Evolutionary conservation across 208 protist species (phyloP), one percentile per base, ranked within the genome.

Genomic region (Leishmania guyanensis): DNA sequence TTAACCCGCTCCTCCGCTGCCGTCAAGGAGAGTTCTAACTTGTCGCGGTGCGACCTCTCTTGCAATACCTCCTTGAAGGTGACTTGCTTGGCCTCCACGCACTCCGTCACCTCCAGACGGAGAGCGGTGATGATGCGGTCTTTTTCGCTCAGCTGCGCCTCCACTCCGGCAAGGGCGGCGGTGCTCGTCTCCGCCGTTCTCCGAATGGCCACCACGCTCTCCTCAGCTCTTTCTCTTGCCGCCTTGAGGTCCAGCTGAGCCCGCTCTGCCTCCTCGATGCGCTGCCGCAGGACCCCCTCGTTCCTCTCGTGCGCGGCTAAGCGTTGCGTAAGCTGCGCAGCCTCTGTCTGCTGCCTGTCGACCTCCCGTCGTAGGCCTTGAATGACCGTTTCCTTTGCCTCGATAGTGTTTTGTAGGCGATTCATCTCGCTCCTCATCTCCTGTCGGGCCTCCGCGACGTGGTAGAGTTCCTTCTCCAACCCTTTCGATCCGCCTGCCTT

Each of bases 401-500:
- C 70, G 0, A 83, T 26, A 9, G 77, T 29, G 50, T 60, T 78
- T 65, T 82, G 78, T 54, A 85, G 53, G 36, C 68, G 56, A 9
- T 46, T 74, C 22, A 88, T 51, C 77, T 91, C 85, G 39, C 83
- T 68, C 29, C 75, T 80, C 77, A 89, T 65, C 46, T 88, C 81
- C 20, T 83, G 85, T 33, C 83, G 75, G 53, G 72, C 82, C 56
- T 90, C 88, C 50, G 79, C 81, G 20, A 84, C 72, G 71, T 82
- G 76, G 64, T 90, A 77, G 33, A 91, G 74, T 75, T 93, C 87
- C 58, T 78, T 84, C 46, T 81, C 80, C 26, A 93, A 78, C 5
- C 89, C 83, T 58, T 91, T 93, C 66, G 86, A 79, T 12, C 87
- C 87, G 33, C 89, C 89, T 0, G 86, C 64, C 76, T 79, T 77